Evolutionary conservation across 257 asterid genomes (phyloP).

Genomic region (Echites panduratus): DNA sequence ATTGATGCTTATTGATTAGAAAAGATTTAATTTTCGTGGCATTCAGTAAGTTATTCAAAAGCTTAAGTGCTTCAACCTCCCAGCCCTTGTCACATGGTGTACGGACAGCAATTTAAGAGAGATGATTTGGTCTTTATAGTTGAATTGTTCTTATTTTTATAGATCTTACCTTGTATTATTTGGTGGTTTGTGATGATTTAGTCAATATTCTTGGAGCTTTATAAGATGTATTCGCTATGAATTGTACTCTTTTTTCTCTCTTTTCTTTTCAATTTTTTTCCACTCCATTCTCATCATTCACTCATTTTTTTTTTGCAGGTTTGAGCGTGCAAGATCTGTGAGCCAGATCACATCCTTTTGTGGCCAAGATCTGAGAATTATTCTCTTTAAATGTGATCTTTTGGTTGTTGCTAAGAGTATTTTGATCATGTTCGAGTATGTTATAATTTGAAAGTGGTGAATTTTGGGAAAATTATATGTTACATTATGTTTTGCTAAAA

Average conservation of each 20-base stretch:
- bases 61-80: no score
- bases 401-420: background rate
- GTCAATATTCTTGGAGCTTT: background rate
- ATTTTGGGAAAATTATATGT: no score
- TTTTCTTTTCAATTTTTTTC: no score
- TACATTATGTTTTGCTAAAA: no score
- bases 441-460: no score
- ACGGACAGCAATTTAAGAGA: no score
- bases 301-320: background rate
- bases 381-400: background rate
- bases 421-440: no score
- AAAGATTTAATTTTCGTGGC: background rate
- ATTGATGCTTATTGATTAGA: no score
- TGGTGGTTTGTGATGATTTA: background rate
- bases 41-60: no score
- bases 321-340: constrained; percentile 3
- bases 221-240: background rate
- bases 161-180: background rate
- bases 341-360: no score
- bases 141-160: background rate
- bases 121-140: no score
- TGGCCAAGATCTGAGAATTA: background rate
- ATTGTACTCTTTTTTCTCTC: background rate
- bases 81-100: no score
- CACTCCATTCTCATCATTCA: background rate